These are phyloP conservation scores for Euphorbia corollata DNA, from an alignment of 441 rosid species.

Conservation along the genomic window DNA sequence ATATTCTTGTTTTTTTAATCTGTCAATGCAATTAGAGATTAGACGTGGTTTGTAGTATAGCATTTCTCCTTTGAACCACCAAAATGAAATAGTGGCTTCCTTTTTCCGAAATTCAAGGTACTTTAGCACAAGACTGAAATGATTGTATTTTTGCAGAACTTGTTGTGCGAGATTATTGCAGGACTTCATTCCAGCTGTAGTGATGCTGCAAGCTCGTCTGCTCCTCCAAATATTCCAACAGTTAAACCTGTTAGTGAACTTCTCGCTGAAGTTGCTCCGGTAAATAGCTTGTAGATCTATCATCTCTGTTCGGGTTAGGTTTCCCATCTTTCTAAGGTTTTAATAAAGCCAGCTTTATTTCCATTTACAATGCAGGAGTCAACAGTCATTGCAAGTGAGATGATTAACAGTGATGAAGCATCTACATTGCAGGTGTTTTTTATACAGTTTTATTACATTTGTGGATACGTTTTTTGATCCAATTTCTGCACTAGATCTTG, in stretches of 20 bases:
- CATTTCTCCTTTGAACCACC: background rate
- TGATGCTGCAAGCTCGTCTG: slow-evolving; percentile 80
- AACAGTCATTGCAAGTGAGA: slow-evolving; percentile 29
- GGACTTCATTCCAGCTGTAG: slow-evolving; percentile 60
- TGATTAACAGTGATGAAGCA: slow-evolving; percentile 36
- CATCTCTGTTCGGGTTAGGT: slow-evolving; percentile 10
- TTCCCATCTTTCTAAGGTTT: slow-evolving; percentile 5
- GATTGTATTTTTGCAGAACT: slow-evolving; percentile 38
- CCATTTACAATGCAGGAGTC: slow-evolving; percentile 40
- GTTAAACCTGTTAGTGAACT: slow-evolving; percentile 59
- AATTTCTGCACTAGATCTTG: too few species aligned
- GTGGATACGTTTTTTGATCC: too few species aligned
- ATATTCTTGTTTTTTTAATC: background rate
- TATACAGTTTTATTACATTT: background rate
- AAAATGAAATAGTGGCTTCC: background rate
- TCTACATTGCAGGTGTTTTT: slow-evolving; percentile 40
- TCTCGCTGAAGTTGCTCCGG: slow-evolving; percentile 50
- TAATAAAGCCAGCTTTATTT: background rate
- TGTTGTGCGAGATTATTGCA: slow-evolving; percentile 68
- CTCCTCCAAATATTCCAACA: slow-evolving; percentile 47
- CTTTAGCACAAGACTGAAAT: slow-evolving; percentile 7
- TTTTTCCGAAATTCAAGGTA: background rate
- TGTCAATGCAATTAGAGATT: background rate
- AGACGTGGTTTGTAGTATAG: background rate
- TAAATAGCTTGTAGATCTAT: slow-evolving; percentile 24